Evolutionary conservation across 768 basidiomycete genomes (phyloP).

Genomic region (Polyporus arcularius): DNA sequence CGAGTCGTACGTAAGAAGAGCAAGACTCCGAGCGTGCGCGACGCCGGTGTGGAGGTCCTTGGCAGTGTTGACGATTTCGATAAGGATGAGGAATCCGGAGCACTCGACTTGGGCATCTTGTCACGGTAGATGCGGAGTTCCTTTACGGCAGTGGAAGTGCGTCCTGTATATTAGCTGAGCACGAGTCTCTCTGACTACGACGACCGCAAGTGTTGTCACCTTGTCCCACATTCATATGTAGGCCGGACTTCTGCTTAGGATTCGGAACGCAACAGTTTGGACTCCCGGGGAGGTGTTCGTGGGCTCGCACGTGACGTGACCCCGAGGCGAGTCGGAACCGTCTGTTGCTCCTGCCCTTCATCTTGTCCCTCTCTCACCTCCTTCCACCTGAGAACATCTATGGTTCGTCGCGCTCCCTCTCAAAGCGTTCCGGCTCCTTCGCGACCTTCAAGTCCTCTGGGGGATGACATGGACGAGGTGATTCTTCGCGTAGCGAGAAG

Average conservation of each 20-base stretch:
- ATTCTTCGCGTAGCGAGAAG: background rate
- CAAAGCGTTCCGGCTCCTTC: conserved; percentile 48
- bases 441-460: conserved; percentile 47
- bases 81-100: conserved; percentile 2
- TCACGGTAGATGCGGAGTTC: too few relatives aligned
- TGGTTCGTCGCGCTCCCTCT: conserved; percentile 49
- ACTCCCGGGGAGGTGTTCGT: background rate
- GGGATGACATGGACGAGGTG: conserved; percentile 47
- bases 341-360: background rate
- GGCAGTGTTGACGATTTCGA: conserved; percentile 31
- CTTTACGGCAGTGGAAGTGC: too few relatives aligned
- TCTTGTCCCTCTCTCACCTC: background rate
- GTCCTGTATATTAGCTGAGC: too few relatives aligned
- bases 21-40: conserved; percentile 19
- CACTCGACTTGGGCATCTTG: too few relatives aligned
- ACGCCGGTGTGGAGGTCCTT: conserved; percentile 31
- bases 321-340: background rate
- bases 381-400: background rate
- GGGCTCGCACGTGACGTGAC: too few relatives aligned
- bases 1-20: conserved; percentile 18
- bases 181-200: too few relatives aligned
- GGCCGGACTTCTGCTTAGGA: too few relatives aligned
- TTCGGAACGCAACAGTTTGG: background rate
- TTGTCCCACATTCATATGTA: too few relatives aligned
- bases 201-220: too few relatives aligned